Percentiles rank a stretch among this genome's conserved stretches.
Conservation (phyloP, 2,329 filamentous ascomycete genomes). For the Juglanconis sp. region DNA sequence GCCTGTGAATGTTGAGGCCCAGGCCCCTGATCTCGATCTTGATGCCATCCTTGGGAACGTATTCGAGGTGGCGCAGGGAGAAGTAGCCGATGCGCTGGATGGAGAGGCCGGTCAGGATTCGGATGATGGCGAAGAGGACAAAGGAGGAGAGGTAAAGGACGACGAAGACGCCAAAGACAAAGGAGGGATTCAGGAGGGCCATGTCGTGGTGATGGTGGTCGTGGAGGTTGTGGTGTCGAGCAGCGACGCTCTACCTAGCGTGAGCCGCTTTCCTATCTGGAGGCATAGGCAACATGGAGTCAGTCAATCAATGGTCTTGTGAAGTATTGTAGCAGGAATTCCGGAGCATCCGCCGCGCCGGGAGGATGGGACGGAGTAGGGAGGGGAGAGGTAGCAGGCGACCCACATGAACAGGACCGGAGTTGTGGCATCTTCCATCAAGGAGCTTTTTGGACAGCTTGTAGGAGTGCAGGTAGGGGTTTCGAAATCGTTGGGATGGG, state of each 20-base stretch:
- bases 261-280: slow-evolving; percentile 18
- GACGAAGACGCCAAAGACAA: slow-evolving; percentile 80
- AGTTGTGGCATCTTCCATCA: slow-evolving; percentile 17
- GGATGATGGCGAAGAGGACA: slow-evolving; percentile 86
- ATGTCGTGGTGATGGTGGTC: slow-evolving; percentile 35
- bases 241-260: slow-evolving; percentile 21
- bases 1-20: slow-evolving; percentile 83
- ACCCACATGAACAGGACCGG: slow-evolving; percentile 18
- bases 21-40: slow-evolving; percentile 86
- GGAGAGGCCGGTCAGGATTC: slow-evolving; percentile 88
- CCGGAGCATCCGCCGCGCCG: slow-evolving; percentile 1
- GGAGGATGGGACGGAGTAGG: background rate
- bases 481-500: slow-evolving; percentile 1
- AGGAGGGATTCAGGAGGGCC: slow-evolving; percentile 71
- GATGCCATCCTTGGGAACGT: slow-evolving; percentile 83
- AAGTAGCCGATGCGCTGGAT: slow-evolving; percentile 94
- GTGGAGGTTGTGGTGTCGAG: slow-evolving; percentile 6
- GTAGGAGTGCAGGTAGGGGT: background rate
- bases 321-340: background rate
- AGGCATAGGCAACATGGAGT: background rate
- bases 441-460: slow-evolving; percentile 2
- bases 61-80: slow-evolving; percentile 85
- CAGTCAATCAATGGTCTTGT: slow-evolving; percentile 4
- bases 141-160: slow-evolving; percentile 89
- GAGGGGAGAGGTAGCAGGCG: background rate